These are phyloP conservation scores for Picochlorum sp. DNA, from an alignment of 139 green algal genomes.

Conservation along the genomic window DNA sequence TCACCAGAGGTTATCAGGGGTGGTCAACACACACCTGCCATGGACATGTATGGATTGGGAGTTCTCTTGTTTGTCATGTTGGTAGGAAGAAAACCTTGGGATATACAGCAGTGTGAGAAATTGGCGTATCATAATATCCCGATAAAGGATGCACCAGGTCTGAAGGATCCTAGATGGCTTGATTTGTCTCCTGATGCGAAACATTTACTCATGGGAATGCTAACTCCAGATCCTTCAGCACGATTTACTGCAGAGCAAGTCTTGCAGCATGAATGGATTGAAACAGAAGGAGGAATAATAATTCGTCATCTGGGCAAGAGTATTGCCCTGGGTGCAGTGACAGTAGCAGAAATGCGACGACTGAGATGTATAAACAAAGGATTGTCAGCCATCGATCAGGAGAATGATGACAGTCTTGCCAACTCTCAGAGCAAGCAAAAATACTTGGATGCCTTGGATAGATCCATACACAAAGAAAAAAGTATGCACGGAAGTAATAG, in stretches of 20 bases:
- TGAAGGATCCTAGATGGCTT: constrained; percentile 37
- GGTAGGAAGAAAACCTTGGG: constrained; percentile 47
- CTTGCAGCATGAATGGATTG: constrained; percentile 36
- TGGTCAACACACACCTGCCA: constrained; percentile 27
- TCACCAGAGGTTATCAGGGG: constrained; percentile 34
- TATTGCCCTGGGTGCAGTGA: constrained; percentile 35
- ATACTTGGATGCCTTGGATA: not conserved
- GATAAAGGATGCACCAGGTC: constrained; percentile 30
- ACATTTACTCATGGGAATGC: constrained; percentile 45
- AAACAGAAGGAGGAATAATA: constrained; percentile 20
- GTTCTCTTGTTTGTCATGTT: constrained; percentile 47
- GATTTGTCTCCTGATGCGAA: constrained; percentile 33
- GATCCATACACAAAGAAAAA: not conserved
- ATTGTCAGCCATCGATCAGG: not conserved
- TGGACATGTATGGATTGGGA: constrained; percentile 44
- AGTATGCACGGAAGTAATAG: not conserved
- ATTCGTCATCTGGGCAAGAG: constrained; percentile 23
- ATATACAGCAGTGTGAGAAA: constrained; percentile 36
- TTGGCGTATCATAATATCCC: constrained; percentile 29
- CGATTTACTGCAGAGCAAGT: constrained; percentile 32
- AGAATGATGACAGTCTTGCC: not conserved
- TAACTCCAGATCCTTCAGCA: constrained; percentile 31
- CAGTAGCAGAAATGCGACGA: constrained; percentile 32
- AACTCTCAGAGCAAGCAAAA: not conserved
- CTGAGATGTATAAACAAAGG: constrained; percentile 39